Conservation (phyloP, 176 grass and related monocot genomes). For the Miscanthus lutarioriparius region DNA sequence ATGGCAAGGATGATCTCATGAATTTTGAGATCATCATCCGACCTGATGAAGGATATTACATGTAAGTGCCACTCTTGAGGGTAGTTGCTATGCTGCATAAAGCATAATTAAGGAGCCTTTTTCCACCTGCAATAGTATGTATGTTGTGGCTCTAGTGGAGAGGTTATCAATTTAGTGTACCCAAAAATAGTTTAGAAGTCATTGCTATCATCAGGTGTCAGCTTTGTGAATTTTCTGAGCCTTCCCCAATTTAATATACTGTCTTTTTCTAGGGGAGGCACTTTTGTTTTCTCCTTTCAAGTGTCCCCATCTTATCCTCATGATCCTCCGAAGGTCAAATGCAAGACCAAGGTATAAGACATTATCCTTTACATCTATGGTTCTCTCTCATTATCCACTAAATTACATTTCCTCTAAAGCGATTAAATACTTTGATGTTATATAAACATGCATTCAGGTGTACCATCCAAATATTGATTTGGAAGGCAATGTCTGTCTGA, state of each 20-base stretch:
- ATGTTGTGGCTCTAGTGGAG: not conserved
- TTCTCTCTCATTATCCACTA: not conserved
- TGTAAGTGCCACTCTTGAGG: constrained; percentile 46
- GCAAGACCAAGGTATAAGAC: constrained; percentile 86
- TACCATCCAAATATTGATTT: constrained; percentile 95
- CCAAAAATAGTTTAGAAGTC: not conserved
- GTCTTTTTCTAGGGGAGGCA: constrained; percentile 53
- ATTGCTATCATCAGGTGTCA: not conserved
- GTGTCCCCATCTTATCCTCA: constrained; percentile 87
- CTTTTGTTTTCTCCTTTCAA: constrained; percentile 81
- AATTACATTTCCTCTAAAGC: not conserved
- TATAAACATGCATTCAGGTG: constrained; percentile 48
- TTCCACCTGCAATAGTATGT: not conserved
- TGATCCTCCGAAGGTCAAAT: constrained; percentile 90
- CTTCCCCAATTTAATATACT: not conserved
- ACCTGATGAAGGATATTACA: constrained; percentile 87
- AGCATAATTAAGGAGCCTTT: constrained; percentile 1
- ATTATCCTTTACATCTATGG: not conserved
- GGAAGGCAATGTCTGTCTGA: constrained; percentile 91
- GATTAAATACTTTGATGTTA: constrained; percentile 25
- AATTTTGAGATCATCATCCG: constrained; percentile 79
- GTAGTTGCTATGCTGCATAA: not conserved
- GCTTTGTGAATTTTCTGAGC: constrained; percentile 11
- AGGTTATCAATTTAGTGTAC: not conserved
- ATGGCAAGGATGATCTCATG: constrained; percentile 91